Percentiles rank a stretch among this genome's conserved stretches.
phyloP scores from a whole-genome alignment of 176 grass and related monocot species.

The Rhynchospora pubera region DNA sequence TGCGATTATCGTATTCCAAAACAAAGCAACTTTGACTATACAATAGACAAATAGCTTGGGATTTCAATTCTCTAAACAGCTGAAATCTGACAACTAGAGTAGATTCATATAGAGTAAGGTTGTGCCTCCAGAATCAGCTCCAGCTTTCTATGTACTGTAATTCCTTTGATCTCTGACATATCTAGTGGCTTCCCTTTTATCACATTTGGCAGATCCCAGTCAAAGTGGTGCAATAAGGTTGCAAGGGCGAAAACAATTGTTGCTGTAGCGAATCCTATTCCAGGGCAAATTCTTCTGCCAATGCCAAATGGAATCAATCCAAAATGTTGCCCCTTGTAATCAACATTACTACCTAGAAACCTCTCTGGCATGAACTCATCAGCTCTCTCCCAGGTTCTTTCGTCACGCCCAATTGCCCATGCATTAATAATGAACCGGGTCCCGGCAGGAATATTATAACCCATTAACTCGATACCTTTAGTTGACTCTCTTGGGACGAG shows the following conservation, averaged over 20 bases:
- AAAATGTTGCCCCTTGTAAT: conserved; percentile 37
- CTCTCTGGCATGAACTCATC: conserved; percentile 6
- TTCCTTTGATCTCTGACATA: conserved; percentile 16
- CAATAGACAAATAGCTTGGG: too few species aligned
- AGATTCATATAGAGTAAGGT: conserved; percentile 1
- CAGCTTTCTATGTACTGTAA: background rate
- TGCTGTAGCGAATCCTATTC: conserved; percentile 22
- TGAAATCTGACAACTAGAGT: too few species aligned
- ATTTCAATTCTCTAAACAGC: too few species aligned
- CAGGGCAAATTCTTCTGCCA: conserved; percentile 49
- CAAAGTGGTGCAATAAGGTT: conserved; percentile 38
- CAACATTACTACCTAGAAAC: background rate
- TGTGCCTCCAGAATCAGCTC: conserved; percentile 19
- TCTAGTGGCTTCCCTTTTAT: conserved; percentile 28
- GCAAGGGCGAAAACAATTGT: conserved; percentile 27
- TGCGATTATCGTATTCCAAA: too few species aligned
- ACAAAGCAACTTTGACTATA: too few species aligned
- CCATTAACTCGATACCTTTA: conserved; percentile 26
- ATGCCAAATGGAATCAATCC: conserved; percentile 47
- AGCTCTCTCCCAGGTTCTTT: conserved; percentile 14
- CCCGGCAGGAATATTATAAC: conserved; percentile 26
- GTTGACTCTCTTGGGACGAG: conserved; percentile 24
- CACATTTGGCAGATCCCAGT: conserved; percentile 31
- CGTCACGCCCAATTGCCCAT: conserved; percentile 51
- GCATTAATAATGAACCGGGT: conserved; percentile 42